phyloP scores from a whole-genome alignment of 345 rosid species.

The Abelmoschus esculentus region DNA sequence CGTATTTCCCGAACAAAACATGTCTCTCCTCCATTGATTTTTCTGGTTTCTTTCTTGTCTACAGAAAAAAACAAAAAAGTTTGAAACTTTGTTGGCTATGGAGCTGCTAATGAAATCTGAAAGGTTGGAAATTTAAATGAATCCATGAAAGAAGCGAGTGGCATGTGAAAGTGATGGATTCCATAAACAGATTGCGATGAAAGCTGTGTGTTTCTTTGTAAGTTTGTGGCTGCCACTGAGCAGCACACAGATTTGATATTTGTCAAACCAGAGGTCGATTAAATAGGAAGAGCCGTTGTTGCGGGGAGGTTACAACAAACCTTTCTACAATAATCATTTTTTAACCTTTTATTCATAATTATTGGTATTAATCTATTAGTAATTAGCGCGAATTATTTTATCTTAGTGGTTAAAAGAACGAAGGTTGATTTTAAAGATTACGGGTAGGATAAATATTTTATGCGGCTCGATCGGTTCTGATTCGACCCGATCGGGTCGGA shows the following conservation, averaged over 20 bases:
- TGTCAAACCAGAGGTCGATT: not conserved
- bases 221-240: not conserved
- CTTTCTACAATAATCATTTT: not conserved
- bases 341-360: not conserved
- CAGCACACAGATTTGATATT: not conserved
- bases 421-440: too few species aligned
- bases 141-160: constrained; percentile 40
- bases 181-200: constrained; percentile 17
- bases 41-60: not conserved
- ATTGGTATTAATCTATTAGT: too few species aligned
- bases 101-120: not conserved
- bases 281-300: not conserved
- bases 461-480: too few species aligned
- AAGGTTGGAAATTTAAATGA: not conserved
- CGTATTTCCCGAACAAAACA: constrained; percentile 52
- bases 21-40: constrained; percentile 17
- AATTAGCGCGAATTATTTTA: too few species aligned
- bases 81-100: not conserved
- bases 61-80: not conserved
- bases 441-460: too few species aligned
- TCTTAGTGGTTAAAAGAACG: too few species aligned
- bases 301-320: constrained; percentile 1
- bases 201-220: too few species aligned
- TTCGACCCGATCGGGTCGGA: too few species aligned
- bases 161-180: constrained; percentile 22